Conservation (phyloP, 371 early-diverging fungal genomes). For the Rhizopus microsporus region DNA sequence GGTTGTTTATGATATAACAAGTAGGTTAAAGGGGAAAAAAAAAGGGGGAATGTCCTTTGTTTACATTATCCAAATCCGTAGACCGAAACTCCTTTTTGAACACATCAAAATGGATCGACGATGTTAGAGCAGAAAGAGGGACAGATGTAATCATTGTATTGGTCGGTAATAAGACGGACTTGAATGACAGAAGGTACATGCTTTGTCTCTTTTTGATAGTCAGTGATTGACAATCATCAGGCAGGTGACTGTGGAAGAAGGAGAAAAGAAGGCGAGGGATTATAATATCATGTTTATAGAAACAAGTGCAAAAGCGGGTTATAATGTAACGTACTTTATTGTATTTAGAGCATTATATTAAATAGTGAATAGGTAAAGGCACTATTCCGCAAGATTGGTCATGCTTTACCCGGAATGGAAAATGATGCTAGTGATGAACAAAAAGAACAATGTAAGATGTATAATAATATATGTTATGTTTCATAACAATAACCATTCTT, state of each 20-base stretch:
- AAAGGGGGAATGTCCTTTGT: background rate
- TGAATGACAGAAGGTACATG: constrained; percentile 86
- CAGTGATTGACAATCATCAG: constrained; percentile 26
- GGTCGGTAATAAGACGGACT: constrained; percentile 99
- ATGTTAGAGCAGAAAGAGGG: constrained; percentile 96
- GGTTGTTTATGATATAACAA: constrained; percentile 76
- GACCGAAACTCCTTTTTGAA: constrained; percentile 92
- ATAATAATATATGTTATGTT: background rate
- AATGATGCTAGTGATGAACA: constrained; percentile 47
- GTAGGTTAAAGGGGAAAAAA: constrained; percentile 7
- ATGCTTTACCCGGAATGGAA: constrained; percentile 92
- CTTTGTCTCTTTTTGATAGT: background rate
- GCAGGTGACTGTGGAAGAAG: constrained; percentile 94
- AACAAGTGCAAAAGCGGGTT: constrained; percentile 95
- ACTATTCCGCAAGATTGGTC: constrained; percentile 94
- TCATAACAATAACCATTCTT: no score
- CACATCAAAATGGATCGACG: constrained; percentile 98
- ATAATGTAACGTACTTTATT: constrained; percentile 64
- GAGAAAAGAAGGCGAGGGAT: constrained; percentile 94
- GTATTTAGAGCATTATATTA: background rate
- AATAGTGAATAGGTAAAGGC: constrained; percentile 68
- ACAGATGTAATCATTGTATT: constrained; percentile 96
- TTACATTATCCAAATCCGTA: constrained; percentile 21
- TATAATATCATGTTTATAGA: constrained; percentile 96
- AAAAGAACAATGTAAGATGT: constrained; percentile 38